Evolutionary conservation across 148 eudicot genomes (phyloP), one percentile per base, ranked within the genome.

Genomic region (Rhododendron kiyosumense): DNA sequence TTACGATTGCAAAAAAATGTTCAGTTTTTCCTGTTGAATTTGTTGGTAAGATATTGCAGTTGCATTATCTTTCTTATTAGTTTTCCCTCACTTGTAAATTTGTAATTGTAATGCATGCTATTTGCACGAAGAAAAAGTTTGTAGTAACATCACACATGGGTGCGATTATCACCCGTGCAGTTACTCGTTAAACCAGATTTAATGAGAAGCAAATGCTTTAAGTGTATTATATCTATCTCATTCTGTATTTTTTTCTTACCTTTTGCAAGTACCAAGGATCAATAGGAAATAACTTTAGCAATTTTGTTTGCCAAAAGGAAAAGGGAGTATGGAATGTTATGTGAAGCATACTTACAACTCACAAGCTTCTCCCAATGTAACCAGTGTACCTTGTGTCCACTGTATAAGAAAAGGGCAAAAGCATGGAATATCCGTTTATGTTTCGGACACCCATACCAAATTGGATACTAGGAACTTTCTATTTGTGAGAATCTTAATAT

Each of bases 11-110:
- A 57, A 97, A 91, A 91, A 97, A 97, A 88, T 97, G 99, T 83
- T 93, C 96, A 11, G 94, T 97, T 83, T 97, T 97, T 69, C 99
- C 98, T 59, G 98, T 97, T 85, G 99, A 97, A 90, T 97, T 97
- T 90, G 98, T 97, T 84, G 99, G 99, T 97, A 89, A 87, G 98
- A 85, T 76, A 85, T 36, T 36, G 32, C 1, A 2, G 20, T 45
- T 43, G 18, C 2, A 18, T 81, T 76, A 24, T 49, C 2, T 32
- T 54, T 79, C 8, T 22, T 49, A 26, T 84, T 81, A 3, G 61
- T 45, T 51, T 30, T 26, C 9, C 46, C 63, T 41, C 45, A 30
- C 26, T 41, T 41, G 45, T 41, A 41, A 6, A 34, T 8, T 38
- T 59, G 36, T 34, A 73, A 69, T 38, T 59, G 36, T 34, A 73